Evolutionary conservation across 306 rosid genomes (phyloP).

Genomic region (Lathyrus tuberosus): DNA sequence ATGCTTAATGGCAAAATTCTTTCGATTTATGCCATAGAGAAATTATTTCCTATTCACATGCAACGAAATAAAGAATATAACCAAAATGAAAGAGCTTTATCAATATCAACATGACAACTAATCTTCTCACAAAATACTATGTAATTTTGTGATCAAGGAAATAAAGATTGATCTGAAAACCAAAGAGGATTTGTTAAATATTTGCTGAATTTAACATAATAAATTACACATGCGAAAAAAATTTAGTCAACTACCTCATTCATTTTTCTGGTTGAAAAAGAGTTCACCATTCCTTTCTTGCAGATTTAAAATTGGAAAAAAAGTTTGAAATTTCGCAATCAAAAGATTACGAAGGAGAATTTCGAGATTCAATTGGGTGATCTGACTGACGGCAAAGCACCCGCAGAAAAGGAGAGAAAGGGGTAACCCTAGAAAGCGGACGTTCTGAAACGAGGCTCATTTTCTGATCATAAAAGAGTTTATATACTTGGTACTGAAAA

Average conservation of each 20-base stretch:
- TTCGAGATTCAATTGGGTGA: slow-evolving; percentile 11
- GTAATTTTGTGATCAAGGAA: not conserved
- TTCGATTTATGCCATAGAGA: not conserved
- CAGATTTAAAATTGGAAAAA: slow-evolving; percentile 20
- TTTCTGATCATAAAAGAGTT: slow-evolving; percentile 21
- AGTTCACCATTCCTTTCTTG: slow-evolving; percentile 25
- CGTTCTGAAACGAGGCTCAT: slow-evolving; percentile 1
- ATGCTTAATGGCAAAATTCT: slow-evolving; percentile 14
- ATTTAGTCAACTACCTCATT: slow-evolving; percentile 40
- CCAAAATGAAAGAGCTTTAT: slow-evolving; percentile 4
- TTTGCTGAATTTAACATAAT: not conserved
- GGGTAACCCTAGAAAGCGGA: slow-evolving; percentile 13
- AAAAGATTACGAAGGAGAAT: slow-evolving; percentile 17
- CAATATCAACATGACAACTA: slow-evolving; percentile 16
- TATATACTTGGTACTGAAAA: not conserved
- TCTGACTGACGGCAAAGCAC: not conserved
- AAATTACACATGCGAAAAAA: not conserved
- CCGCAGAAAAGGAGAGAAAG: slow-evolving; percentile 11
- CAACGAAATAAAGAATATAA: not conserved
- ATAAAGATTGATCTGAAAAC: not conserved
- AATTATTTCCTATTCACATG: not conserved
- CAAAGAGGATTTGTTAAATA: not conserved
- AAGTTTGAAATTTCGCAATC: not conserved
- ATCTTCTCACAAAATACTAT: not conserved
- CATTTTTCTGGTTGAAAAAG: slow-evolving; percentile 28